Evolutionary conservation across 1,139 yeast species (phyloP), one percentile per base, ranked within the genome.

Genomic region (Spathaspora jeffriesii): DNA sequence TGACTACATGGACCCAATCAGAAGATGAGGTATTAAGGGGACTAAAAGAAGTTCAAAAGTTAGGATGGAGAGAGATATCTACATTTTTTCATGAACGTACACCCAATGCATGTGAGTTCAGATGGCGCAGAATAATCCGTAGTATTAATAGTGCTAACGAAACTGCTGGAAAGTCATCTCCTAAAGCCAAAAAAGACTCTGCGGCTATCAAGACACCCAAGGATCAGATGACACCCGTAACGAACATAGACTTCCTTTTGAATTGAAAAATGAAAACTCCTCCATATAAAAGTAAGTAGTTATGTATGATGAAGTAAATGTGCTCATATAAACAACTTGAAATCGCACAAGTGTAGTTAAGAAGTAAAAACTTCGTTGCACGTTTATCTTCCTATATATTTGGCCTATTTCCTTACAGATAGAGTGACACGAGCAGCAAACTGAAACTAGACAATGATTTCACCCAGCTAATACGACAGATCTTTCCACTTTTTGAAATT

Each of bases 1-100:
- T 68, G 5, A 64, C 72, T 4, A 69, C 74, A 3, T 71, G 76
- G 76, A 59, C 74, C 0, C 65, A 71, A n/a, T 61, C 64, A 44
- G 76, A 71, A 50, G 76, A 71, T 50, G 65, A 65, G 49, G 54
- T 71, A 14, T 61, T 71, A 43, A 53, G 74, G 43, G 70, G 70
- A 45, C 62, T 71, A 46, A 71, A 71, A 52, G 76, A 71, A 44
- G 66, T 65, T 3, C 76, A 71, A 52, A 72, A 72, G 50, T 61
- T 73, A 47, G 79, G 79, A 1, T 73, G 79, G 79, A 62, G 76
- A 57, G 78, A 73, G 52, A 72, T 73, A 36, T 67, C 74, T 13
- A 61, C 72, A 5, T 73, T 69, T 46, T 73, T 73, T 56, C 63
- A 64, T 47, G 76, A 71, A 55, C 59, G 79, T 48, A 73, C 78